Evolutionary conservation across 2,329 filamentous ascomycete genomes (phyloP).

Genomic region (Helicocarpus griseus): DNA sequence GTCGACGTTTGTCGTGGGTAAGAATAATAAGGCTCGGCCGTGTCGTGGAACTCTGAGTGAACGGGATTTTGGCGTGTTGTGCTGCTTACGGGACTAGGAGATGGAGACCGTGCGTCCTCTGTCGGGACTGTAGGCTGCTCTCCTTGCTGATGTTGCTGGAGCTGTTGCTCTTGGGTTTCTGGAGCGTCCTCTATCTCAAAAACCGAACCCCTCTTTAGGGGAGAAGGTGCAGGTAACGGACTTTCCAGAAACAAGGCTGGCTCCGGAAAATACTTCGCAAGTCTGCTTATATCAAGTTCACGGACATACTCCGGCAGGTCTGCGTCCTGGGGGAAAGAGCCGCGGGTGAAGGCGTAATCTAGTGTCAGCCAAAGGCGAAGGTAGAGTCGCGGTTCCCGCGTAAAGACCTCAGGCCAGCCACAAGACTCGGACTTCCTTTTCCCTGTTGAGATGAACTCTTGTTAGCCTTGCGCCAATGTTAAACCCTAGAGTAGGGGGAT

Average conservation of each 20-base stretch:
- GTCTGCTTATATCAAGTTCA: neutral
- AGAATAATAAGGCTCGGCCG: neutral
- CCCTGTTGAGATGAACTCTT: neutral
- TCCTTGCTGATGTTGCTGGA: neutral
- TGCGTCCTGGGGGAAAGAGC: neutral
- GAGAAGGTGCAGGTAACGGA: neutral
- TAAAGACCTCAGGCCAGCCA: neutral
- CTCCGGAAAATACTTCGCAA: neutral
- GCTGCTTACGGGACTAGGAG: neutral
- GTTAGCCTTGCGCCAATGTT: neutral
- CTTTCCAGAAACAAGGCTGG: neutral
- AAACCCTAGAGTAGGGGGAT: too few relatives aligned
- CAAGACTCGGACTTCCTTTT: neutral
- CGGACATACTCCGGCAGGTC: neutral
- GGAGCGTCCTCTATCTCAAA: neutral
- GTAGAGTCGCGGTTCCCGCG: neutral
- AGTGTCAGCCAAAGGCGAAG: neutral
- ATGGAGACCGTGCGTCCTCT: neutral
- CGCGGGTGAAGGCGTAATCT: neutral
- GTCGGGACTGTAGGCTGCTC: neutral
- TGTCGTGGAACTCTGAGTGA: neutral
- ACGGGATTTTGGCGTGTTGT: neutral
- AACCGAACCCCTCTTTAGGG: neutral
- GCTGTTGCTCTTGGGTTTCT: neutral
- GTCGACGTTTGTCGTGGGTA: neutral